phyloP scores from a whole-genome alignment of 257 asterid genomes.

The Apocynum venetum region DNA sequence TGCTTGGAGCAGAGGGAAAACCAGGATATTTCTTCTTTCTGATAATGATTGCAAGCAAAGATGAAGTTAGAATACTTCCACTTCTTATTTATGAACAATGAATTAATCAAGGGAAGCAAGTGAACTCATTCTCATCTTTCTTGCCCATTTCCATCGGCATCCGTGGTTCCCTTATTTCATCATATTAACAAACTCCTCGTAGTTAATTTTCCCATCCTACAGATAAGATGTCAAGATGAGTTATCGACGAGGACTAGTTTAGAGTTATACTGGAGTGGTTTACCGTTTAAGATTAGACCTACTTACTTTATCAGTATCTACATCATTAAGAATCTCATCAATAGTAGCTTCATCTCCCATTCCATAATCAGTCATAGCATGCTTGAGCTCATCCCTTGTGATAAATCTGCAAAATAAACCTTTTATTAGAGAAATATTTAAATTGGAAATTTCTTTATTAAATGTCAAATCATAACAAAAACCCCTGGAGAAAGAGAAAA shows the following conservation, averaged over 20 bases:
- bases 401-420: slow-evolving; percentile 34
- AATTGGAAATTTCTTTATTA: neutral
- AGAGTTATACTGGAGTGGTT: no score
- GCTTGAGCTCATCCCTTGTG: slow-evolving; percentile 89
- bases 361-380: slow-evolving; percentile 72
- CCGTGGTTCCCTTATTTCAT: slow-evolving; percentile 70
- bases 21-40: neutral
- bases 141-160: slow-evolving; percentile 23
- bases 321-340: slow-evolving; percentile 78
- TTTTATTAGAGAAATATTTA: neutral
- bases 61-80: neutral
- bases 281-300: neutral
- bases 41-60: neutral
- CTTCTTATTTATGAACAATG: neutral
- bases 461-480: no score
- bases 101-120: neutral
- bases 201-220: slow-evolving; percentile 82
- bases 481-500: no score
- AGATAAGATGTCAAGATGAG: neutral
- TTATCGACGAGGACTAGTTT: neutral
- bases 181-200: slow-evolving; percentile 73
- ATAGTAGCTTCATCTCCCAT: slow-evolving; percentile 95
- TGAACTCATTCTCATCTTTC: neutral
- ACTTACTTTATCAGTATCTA: slow-evolving; percentile 69
- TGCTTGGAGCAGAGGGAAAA: neutral